Percentiles rank a stretch among this genome's conserved stretches.
Conservation (phyloP, 352 stramenopile genomes). For the Phytophthora palmivora region DNA sequence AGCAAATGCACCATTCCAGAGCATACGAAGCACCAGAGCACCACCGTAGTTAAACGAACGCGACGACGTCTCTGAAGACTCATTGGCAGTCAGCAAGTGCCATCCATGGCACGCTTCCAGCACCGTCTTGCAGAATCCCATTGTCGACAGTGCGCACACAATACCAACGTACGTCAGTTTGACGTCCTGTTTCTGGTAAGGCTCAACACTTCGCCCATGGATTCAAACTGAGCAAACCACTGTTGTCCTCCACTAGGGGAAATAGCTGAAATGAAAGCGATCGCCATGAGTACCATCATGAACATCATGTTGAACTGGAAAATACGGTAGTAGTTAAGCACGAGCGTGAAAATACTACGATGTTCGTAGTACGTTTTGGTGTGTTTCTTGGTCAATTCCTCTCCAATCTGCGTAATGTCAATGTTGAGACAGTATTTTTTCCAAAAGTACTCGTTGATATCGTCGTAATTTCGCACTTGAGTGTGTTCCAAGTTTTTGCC, state of each 20-base stretch:
- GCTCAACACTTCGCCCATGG: slow-evolving; percentile 63
- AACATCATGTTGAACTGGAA: slow-evolving; percentile 89
- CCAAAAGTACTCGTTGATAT: slow-evolving; percentile 88
- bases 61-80: slow-evolving; percentile 51
- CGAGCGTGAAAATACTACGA: slow-evolving; percentile 75
- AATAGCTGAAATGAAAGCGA: slow-evolving; percentile 66
- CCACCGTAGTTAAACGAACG: slow-evolving; percentile 67
- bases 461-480: slow-evolving; percentile 80
- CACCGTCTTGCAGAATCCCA: slow-evolving; percentile 66
- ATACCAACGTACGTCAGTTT: slow-evolving; percentile 71
- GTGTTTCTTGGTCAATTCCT: slow-evolving; percentile 64
- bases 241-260: slow-evolving; percentile 61
- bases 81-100: slow-evolving; percentile 58
- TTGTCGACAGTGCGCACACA: slow-evolving; percentile 51
- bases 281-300: slow-evolving; percentile 65
- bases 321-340: slow-evolving; percentile 83
- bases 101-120: slow-evolving; percentile 67
- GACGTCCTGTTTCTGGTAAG: slow-evolving; percentile 60
- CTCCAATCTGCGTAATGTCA: slow-evolving; percentile 54
- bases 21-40: slow-evolving; percentile 61
- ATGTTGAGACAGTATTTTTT: slow-evolving; percentile 72
- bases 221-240: slow-evolving; percentile 68
- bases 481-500: slow-evolving; percentile 74
- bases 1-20: slow-evolving; percentile 72
- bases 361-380: slow-evolving; percentile 85